Conservation (phyloP, 306 rosid genomes). For the Ormosia emarginata region DNA sequence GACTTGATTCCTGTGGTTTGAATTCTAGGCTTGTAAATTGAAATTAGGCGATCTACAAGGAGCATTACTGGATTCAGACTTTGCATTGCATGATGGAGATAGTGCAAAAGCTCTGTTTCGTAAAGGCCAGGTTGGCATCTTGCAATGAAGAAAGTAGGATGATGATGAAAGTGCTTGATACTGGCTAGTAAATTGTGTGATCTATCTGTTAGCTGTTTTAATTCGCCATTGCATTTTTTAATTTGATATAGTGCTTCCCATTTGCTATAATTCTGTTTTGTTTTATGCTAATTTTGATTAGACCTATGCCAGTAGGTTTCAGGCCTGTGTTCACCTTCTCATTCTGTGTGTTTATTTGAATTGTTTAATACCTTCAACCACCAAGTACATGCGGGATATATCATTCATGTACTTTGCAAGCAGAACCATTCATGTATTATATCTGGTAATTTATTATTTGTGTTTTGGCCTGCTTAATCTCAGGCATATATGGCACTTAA, state of each 20-base stretch:
- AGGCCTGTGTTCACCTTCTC: neutral
- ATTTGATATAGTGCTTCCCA: neutral
- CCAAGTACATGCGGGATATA: neutral
- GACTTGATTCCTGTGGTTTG: neutral
- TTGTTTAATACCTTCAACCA: neutral
- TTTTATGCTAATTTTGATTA: neutral
- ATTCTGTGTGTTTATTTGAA: neutral
- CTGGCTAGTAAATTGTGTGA: slow-evolving; percentile 13
- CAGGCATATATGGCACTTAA: slow-evolving; percentile 53
- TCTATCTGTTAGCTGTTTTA: neutral
- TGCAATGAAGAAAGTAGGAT: slow-evolving; percentile 4
- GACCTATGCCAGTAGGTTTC: neutral
- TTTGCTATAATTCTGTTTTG: neutral
- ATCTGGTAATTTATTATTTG: slow-evolving; percentile 3
- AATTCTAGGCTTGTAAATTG: slow-evolving; percentile 48
- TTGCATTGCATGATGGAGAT: slow-evolving; percentile 56
- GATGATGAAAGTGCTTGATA: neutral
- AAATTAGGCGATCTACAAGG: slow-evolving; percentile 49
- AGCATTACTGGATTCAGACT: slow-evolving; percentile 50
- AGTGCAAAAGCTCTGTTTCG: slow-evolving; percentile 53
- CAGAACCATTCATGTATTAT: slow-evolving; percentile 8
- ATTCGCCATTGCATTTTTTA: neutral
- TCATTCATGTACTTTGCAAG: neutral
- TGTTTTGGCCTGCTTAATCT: slow-evolving; percentile 6
- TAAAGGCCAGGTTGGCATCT: slow-evolving; percentile 53